A percentile compares a stretch with the other conserved stretches of the same genome.
These are phyloP conservation scores for Fusarium setosum DNA, from an alignment of 2,329 filamentous ascomycete species.

Conservation along the genomic window DNA sequence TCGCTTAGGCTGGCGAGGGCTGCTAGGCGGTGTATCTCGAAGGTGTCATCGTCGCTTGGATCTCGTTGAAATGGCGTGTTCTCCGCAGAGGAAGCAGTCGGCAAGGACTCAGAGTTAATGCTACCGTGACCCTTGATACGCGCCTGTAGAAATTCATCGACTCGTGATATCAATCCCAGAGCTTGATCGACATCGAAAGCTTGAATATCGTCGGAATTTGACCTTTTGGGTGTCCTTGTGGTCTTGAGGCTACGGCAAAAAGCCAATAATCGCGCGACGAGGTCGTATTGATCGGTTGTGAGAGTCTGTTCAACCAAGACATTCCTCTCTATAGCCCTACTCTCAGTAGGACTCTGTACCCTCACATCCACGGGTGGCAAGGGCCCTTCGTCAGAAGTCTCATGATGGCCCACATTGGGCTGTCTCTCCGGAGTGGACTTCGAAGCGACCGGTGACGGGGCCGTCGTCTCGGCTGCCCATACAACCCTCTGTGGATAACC, in stretches of 20 bases:
- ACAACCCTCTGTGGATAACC: conserved; percentile 48
- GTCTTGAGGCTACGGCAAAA: conserved; percentile 43
- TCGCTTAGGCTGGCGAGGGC: conserved; percentile 52
- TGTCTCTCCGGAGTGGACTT: no score
- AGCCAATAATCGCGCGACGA: conserved; percentile 29
- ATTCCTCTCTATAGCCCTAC: no score
- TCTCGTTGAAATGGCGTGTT: not conserved
- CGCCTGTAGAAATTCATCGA: conserved; percentile 41
- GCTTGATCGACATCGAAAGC: conserved; percentile 30
- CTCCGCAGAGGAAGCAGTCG: not conserved
- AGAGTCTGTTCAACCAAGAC: conserved; percentile 1
- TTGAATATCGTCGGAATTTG: not conserved
- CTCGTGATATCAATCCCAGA: conserved; percentile 38
- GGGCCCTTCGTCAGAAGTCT: no score
- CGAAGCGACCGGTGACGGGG: not conserved
- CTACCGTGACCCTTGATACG: conserved; percentile 30
- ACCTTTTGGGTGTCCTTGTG: not conserved
- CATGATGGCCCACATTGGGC: no score
- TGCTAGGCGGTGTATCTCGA: conserved; percentile 43
- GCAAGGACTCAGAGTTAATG: not conserved
- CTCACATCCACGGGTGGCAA: no score
- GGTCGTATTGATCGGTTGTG: conserved; percentile 5
- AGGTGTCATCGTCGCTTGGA: not conserved
- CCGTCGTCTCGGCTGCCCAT: conserved; percentile 37
- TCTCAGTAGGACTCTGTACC: no score